Percentiles rank a stretch among this genome's conserved stretches.
These are phyloP conservation scores for Aspergillus sp. DNA, from an alignment of 2,329 filamentous ascomycete genomes.

Conservation along the genomic window DNA sequence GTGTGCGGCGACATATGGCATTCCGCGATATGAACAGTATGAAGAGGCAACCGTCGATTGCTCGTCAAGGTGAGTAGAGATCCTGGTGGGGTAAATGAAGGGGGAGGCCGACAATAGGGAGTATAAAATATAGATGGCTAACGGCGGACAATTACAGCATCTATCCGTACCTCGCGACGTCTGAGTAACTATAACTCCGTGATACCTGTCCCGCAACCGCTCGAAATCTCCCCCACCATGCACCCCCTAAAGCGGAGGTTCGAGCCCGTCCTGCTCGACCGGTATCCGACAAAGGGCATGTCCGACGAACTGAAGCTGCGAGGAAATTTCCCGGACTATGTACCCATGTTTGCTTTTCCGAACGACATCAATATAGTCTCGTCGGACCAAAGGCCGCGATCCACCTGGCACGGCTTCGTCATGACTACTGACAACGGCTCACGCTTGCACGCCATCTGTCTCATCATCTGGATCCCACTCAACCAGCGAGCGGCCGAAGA, in stretches of 20 bases:
- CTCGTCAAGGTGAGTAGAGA: slow-evolving; percentile 67
- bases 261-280: slow-evolving; percentile 91
- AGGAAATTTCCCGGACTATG: slow-evolving; percentile 91
- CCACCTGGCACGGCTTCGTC: slow-evolving; percentile 98
- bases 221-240: slow-evolving; percentile 88
- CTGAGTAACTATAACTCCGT: slow-evolving; percentile 98
- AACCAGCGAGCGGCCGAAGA: slow-evolving; percentile 79
- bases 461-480: slow-evolving; percentile 90
- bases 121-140: slow-evolving; percentile 6
- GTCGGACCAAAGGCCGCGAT: slow-evolving; percentile 85
- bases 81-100: background rate
- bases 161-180: slow-evolving; percentile 78
- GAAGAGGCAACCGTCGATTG: slow-evolving; percentile 78
- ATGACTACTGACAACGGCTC: slow-evolving; percentile 95
- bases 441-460: slow-evolving; percentile 86
- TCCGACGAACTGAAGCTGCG: slow-evolving; percentile 77
- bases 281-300: slow-evolving; percentile 83
- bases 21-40: slow-evolving; percentile 93
- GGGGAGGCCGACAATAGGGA: background rate
- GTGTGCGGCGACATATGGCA: slow-evolving; percentile 88
- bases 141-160: slow-evolving; percentile 50
- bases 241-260: slow-evolving; percentile 92
- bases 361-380: slow-evolving; percentile 98
- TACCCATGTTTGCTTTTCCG: slow-evolving; percentile 98
- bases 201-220: slow-evolving; percentile 87